phyloP scores from a whole-genome alignment of 2,329 filamentous ascomycete genomes.

The Pseudocercospora eumusae region DNA sequence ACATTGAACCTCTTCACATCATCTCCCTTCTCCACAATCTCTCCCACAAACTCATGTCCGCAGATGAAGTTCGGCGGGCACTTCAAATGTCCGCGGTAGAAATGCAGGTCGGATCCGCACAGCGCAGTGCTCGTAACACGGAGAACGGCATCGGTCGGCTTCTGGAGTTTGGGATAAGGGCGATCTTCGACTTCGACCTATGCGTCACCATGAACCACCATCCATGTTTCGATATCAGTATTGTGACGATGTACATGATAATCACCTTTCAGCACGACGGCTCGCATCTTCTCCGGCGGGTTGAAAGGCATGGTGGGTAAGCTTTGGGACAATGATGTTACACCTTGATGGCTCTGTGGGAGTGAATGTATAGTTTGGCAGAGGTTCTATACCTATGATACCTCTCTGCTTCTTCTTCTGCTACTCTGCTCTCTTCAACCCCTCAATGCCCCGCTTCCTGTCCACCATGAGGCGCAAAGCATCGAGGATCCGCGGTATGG shows the following conservation, averaged over 20 bases:
- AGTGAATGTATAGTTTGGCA: background rate
- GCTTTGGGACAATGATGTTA: slow-evolving; percentile 4
- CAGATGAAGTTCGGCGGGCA: slow-evolving; percentile 63
- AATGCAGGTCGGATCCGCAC: slow-evolving; percentile 86
- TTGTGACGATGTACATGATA: slow-evolving; percentile 51
- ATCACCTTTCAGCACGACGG: slow-evolving; percentile 82
- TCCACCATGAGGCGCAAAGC: background rate
- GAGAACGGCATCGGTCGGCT: slow-evolving; percentile 74
- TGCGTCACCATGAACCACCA: background rate
- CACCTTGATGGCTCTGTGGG: slow-evolving; percentile 20
- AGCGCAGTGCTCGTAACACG: slow-evolving; percentile 81
- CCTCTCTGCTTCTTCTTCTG: slow-evolving; percentile 1
- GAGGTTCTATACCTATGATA: background rate
- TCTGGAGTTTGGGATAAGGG: slow-evolving; percentile 72
- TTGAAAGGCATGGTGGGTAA: slow-evolving; percentile 16
- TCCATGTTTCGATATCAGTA: too few relatives aligned
- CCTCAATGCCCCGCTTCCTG: slow-evolving; percentile 5
- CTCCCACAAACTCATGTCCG: slow-evolving; percentile 86
- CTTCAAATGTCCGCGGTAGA: slow-evolving; percentile 78
- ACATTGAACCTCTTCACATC: slow-evolving; percentile 67
- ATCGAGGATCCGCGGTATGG: slow-evolving; percentile 8
- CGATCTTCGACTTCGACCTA: slow-evolving; percentile 71
- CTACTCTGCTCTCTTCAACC: slow-evolving; percentile 7
- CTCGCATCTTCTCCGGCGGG: slow-evolving; percentile 68
- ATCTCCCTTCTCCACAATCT: slow-evolving; percentile 66